A percentile compares a stretch with the other conserved stretches of the same genome.
These are phyloP conservation scores for Ceratocystis alfenasii DNA, from an alignment of 2,329 filamentous ascomycete genomes.

Conservation along the genomic window DNA sequence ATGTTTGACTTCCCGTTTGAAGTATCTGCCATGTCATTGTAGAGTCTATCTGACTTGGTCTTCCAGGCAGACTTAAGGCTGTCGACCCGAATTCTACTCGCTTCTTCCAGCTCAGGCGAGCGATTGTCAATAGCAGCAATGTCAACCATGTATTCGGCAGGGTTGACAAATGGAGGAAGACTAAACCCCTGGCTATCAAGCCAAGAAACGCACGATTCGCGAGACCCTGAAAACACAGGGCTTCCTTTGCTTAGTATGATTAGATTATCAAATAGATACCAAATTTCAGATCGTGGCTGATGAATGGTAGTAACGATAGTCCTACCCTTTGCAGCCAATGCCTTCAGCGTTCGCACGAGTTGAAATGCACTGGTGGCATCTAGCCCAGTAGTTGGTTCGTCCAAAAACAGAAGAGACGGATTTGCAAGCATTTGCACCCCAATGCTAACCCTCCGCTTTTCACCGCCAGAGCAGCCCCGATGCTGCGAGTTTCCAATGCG, in stretches of 20 bases:
- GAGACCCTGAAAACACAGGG: conserved; percentile 54
- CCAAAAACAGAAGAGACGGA: conserved; percentile 63
- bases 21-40: conserved; percentile 10
- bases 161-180: conserved; percentile 62
- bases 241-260: conserved; percentile 56
- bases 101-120: conserved; percentile 50
- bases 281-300: conserved; percentile 67
- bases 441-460: conserved; percentile 65
- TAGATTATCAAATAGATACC: conserved; percentile 62
- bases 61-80: conserved; percentile 50
- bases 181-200: conserved; percentile 49
- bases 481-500: conserved; percentile 59
- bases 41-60: conserved; percentile 25
- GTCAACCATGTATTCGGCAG: conserved; percentile 65
- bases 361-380: conserved; percentile 69
- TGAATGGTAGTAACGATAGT: conserved; percentile 67
- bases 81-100: conserved; percentile 48
- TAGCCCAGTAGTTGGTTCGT: conserved; percentile 67
- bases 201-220: conserved; percentile 48
- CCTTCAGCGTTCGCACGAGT: conserved; percentile 57
- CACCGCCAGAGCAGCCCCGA: conserved; percentile 66
- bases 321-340: conserved; percentile 52
- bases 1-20: background rate
- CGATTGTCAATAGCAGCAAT: conserved; percentile 63
- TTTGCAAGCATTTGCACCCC: conserved; percentile 70